These are phyloP conservation scores for Warburgia ugandensis DNA, from an alignment of 164 flowering plant genomes.

Conservation along the genomic window DNA sequence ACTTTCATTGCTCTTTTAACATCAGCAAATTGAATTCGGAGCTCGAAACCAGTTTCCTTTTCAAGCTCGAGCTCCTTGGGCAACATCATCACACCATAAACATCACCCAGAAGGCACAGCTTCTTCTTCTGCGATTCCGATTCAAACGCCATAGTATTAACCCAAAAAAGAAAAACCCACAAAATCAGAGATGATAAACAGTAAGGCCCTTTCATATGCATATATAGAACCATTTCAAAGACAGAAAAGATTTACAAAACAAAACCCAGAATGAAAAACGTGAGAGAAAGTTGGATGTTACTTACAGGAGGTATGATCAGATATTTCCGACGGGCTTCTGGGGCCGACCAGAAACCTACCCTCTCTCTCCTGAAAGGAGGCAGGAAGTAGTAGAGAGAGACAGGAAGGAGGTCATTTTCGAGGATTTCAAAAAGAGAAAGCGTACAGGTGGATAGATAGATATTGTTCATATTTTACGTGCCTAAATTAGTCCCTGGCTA, in stretches of 20 bases:
- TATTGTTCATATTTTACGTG: background rate
- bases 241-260: no score
- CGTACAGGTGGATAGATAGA: background rate
- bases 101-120: conserved; percentile 35
- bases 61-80: conserved; percentile 36
- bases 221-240: no score
- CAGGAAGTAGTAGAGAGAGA: background rate
- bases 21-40: conserved; percentile 46
- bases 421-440: background rate
- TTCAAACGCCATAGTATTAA: conserved; percentile 27
- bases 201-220: no score
- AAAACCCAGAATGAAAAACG: background rate
- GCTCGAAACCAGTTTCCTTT: conserved; percentile 27
- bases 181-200: background rate
- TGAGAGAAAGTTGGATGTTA: background rate
- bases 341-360: conserved; percentile 1
- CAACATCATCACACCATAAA: conserved; percentile 32
- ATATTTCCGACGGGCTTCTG: background rate
- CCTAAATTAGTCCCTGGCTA: no score
- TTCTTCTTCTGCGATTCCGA: conserved; percentile 48
- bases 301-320: background rate
- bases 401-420: background rate
- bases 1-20: conserved; percentile 33
- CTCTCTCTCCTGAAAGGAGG: background rate
- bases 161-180: background rate